These are phyloP conservation scores for Chaetoceros tenuissimus DNA, from an alignment of 108 stramenopile genomes.

Conservation along the genomic window DNA sequence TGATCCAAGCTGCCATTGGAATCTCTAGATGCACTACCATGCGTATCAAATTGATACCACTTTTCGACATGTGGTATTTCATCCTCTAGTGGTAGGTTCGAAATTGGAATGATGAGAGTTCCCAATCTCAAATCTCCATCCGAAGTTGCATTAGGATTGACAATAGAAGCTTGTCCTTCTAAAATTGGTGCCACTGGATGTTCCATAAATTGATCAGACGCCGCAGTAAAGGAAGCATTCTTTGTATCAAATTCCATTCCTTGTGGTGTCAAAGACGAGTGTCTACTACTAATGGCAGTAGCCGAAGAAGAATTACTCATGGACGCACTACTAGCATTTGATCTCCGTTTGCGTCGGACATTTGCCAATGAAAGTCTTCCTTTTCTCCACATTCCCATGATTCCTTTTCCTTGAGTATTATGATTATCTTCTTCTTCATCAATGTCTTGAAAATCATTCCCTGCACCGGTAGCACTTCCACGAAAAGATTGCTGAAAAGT, in stretches of 20 bases:
- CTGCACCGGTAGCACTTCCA: slow-evolving; percentile 31
- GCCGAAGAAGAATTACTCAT: no score
- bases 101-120: slow-evolving; percentile 53
- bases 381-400: slow-evolving; percentile 28
- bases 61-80: slow-evolving; percentile 47
- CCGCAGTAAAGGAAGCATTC: no score
- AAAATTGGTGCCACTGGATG: neutral
- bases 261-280: no score
- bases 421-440: slow-evolving; percentile 15
- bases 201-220: no score
- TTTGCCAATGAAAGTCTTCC: slow-evolving; percentile 23
- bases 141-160: slow-evolving; percentile 7
- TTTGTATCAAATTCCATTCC: neutral
- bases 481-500: no score
- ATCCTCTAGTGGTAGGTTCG: slow-evolving; percentile 38
- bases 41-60: slow-evolving; percentile 50
- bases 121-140: slow-evolving; percentile 61
- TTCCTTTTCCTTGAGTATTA: slow-evolving; percentile 5
- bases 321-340: neutral
- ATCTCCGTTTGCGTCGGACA: slow-evolving; percentile 10
- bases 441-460: slow-evolving; percentile 27
- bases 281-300: no score
- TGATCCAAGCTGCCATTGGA: neutral
- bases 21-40: neutral
- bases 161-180: neutral